Evolutionary conservation across 225 moss, liverwort and hornwort species (phyloP), one percentile per base, ranked within the genome.

Genomic region (Asterella californica): DNA sequence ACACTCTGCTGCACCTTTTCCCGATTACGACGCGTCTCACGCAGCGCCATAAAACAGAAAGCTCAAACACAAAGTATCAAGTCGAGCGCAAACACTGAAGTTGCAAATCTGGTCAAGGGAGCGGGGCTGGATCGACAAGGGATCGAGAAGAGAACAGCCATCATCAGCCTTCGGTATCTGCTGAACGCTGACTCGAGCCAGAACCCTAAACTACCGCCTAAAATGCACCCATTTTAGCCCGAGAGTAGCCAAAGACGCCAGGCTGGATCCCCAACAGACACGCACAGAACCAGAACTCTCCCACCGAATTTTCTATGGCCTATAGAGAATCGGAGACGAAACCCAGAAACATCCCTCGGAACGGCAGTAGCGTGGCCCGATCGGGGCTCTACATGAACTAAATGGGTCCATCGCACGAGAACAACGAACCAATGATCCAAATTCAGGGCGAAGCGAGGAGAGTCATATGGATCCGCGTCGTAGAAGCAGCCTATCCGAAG

Each of bases 191-290:
- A 57, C 22, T 57, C 21, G 42, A 36, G 30, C 57, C 75, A 59
- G 36, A 76, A 76, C 75, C 75, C 75, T 76, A 76, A 76, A 76
- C 10, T 59, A 32, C 0, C 19, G 36, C 24, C 57, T 9, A 74
- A 19, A 33, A 38, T 38, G 68, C 65, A 65, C 68, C 68, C 68
- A 69, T 67, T 34, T 67, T 34, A 9, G 19, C 34, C 21, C 22
- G 25, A n/a, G n/a, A 46, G 47, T 17, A 11, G 47, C 9, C n/a
- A n/a, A 12, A 14, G 10, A 71, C 10, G 33, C 53, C 19, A 29
- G 27, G 17, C 27, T 74, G 19, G 27, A 32, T 30, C 34, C 30
- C 30, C 33, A 52, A 53, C 53, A 33, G 17, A 52, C 17, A 54
- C 12, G 6, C 18, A 6, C 12, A 15, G 15, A 9, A 38, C 8